These are phyloP conservation scores for Erysimum cheiranthoides DNA, from an alignment of 345 rosid species.

Conservation along the genomic window DNA sequence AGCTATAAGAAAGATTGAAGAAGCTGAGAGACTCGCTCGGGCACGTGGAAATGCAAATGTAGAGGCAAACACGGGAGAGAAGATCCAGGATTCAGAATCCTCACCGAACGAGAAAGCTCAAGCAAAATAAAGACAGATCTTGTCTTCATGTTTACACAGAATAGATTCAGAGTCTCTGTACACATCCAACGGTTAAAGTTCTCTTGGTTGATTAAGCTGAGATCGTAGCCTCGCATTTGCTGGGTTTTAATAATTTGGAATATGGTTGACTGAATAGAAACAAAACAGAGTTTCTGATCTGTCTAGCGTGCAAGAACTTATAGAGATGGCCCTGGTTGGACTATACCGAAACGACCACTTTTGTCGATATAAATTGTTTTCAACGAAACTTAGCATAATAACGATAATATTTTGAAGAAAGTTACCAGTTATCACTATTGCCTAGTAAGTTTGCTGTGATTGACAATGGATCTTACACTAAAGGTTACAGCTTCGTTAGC, in stretches of 20 bases:
- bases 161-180: slow-evolving; percentile 31
- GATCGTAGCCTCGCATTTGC: neutral
- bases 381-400: neutral
- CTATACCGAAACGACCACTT: neutral
- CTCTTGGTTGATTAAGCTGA: slow-evolving; percentile 12
- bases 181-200: slow-evolving; percentile 18
- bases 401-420: neutral
- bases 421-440: neutral
- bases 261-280: slow-evolving; percentile 5
- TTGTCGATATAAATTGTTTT: neutral
- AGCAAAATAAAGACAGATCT: slow-evolving; percentile 31
- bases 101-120: slow-evolving; percentile 32
- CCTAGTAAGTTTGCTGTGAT: neutral
- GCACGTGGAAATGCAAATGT: slow-evolving; percentile 35
- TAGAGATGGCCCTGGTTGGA: slow-evolving; percentile 1
- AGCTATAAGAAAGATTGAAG: slow-evolving; percentile 62
- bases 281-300: slow-evolving; percentile 32
- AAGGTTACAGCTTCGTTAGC: neutral
- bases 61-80: slow-evolving; percentile 37
- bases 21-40: slow-evolving; percentile 56
- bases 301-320: slow-evolving; percentile 15
- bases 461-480: neutral
- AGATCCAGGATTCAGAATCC: slow-evolving; percentile 38
- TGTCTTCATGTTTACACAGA: slow-evolving; percentile 25
- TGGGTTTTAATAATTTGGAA: slow-evolving; percentile 21